Evolutionary conservation across 768 basidiomycete species (phyloP).

Genomic region (Phylloporus sp.): DNA sequence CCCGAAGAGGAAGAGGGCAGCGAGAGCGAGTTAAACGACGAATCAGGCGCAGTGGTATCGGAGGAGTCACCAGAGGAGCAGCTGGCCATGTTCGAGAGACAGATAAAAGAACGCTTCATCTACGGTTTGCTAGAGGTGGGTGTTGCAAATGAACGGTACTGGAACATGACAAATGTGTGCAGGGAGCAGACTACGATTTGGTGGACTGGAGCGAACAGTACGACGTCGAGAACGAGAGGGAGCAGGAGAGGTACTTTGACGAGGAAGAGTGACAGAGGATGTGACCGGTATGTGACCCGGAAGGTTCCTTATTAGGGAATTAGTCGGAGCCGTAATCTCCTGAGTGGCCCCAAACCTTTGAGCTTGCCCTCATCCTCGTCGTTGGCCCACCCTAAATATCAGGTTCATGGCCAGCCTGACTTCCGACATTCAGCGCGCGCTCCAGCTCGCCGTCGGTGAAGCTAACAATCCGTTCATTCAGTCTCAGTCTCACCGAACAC

Average conservation of each 20-base stretch:
- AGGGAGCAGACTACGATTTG: conserved; percentile 67
- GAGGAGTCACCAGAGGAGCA: conserved; percentile 49
- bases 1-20: conserved; percentile 64
- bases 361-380: conserved; percentile 41
- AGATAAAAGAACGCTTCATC: conserved; percentile 66
- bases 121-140: conserved; percentile 73
- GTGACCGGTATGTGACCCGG: conserved; percentile 15
- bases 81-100: conserved; percentile 51
- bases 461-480: conserved; percentile 38
- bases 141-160: neutral
- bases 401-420: conserved; percentile 31
- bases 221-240: conserved; percentile 56
- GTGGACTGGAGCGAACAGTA: conserved; percentile 75
- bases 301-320: conserved; percentile 9
- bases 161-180: conserved; percentile 5
- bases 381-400: conserved; percentile 40
- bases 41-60: conserved; percentile 23
- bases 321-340: conserved; percentile 10
- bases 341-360: neutral
- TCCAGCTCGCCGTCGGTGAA: conserved; percentile 47
- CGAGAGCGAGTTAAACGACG: conserved; percentile 34
- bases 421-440: conserved; percentile 46
- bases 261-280: conserved; percentile 59
- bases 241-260: conserved; percentile 75
- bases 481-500: conserved; percentile 19